Conservation (phyloP, 140 eudicot species). For the Cichorium intybus region DNA sequence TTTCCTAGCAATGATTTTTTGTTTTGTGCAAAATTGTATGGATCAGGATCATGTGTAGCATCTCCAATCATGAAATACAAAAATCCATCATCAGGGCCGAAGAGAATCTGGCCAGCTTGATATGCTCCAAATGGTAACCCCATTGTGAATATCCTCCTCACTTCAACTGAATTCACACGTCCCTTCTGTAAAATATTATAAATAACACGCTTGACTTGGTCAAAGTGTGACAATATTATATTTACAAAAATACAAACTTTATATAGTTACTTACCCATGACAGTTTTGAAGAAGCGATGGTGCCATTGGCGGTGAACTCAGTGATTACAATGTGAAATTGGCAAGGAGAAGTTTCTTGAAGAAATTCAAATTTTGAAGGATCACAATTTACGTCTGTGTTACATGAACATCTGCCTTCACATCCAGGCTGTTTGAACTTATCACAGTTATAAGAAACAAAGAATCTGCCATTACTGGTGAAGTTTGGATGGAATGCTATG, state of each 20-base stretch:
- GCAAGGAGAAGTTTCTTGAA: constrained; percentile 65
- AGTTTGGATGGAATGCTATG: constrained; percentile 81
- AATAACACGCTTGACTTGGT: constrained; percentile 15
- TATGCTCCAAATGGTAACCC: constrained; percentile 70
- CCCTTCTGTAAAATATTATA: too few relatives aligned
- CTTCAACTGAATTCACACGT: constrained; percentile 64
- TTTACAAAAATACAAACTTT: neutral
- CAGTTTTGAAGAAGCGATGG: constrained; percentile 39
- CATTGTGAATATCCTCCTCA: constrained; percentile 83
- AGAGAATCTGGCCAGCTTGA: constrained; percentile 80
- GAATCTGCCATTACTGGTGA: constrained; percentile 63
- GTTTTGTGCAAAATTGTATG: constrained; percentile 78
- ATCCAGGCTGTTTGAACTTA: constrained; percentile 58
- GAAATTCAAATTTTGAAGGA: constrained; percentile 52
- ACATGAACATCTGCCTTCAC: constrained; percentile 87
- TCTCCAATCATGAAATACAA: constrained; percentile 73
- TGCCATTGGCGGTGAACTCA: constrained; percentile 62
- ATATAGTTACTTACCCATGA: constrained; percentile 44
- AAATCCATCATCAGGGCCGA: constrained; percentile 73
- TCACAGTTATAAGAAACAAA: constrained; percentile 81
- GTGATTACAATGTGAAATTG: constrained; percentile 70
- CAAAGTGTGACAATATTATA: neutral
- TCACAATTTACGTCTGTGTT: constrained; percentile 82
- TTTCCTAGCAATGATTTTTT: constrained; percentile 86
- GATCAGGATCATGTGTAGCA: constrained; percentile 51